These are phyloP conservation scores for Acaromyces ingoldii DNA, from an alignment of 1,284 basidiomycete genomes.

Conservation along the genomic window DNA sequence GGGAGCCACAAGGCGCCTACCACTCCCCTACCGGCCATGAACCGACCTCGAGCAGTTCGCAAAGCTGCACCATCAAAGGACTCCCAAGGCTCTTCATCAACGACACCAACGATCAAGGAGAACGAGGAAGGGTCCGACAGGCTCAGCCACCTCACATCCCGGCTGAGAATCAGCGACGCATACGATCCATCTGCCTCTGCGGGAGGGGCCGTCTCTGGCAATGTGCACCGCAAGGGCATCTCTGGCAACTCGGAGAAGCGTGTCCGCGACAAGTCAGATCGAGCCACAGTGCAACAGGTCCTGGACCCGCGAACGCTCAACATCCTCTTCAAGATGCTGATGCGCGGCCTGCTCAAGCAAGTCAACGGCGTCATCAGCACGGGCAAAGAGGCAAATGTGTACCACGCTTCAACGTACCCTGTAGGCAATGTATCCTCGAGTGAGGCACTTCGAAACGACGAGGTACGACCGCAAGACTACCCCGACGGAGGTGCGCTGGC, in stretches of 20 bases:
- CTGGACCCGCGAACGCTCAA: constrained; percentile 48
- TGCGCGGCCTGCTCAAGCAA: constrained; percentile 31
- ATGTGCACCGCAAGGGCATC: constrained; percentile 44
- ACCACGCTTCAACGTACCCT: constrained; percentile 39
- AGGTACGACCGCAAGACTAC: background rate
- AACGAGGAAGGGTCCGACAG: constrained; percentile 17
- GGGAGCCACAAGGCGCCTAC: background rate
- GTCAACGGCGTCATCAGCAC: constrained; percentile 47
- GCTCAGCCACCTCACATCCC: constrained; percentile 38
- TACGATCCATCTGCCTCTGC: constrained; percentile 45
- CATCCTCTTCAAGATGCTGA: constrained; percentile 50
- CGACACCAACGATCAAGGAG: background rate
- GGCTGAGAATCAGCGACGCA: constrained; percentile 30
- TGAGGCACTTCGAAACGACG: background rate
- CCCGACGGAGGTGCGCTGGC: constrained; percentile 50
- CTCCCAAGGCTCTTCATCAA: background rate
- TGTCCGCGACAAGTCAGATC: constrained; percentile 48
- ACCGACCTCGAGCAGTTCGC: constrained; percentile 13
- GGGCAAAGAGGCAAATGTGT: constrained; percentile 50
- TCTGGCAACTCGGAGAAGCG: constrained; percentile 26
- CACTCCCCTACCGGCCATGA: constrained; percentile 27
- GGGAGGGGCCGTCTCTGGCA: constrained; percentile 38
- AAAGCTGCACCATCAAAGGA: background rate
- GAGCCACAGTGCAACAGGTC: constrained; percentile 48
- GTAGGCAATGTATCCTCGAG: constrained; percentile 1